phyloP scores from a whole-genome alignment of 345 rosid species.

The Aurinia saxatilis region DNA sequence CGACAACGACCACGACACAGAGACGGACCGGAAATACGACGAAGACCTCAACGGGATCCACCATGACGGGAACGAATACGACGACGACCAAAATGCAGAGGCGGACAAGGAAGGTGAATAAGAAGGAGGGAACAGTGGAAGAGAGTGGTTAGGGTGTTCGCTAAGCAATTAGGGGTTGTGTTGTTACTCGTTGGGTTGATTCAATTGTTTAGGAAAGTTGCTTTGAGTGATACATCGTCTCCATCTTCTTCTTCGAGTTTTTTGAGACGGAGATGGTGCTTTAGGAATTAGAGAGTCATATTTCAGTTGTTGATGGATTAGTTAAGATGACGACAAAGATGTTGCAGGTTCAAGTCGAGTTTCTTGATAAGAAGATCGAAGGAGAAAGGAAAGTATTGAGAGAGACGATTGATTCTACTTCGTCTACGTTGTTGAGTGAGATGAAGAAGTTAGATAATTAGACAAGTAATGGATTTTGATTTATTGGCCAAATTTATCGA shows the following conservation, averaged over 20 bases:
- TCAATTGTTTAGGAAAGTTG: conserved; percentile 54
- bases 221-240: conserved; percentile 21
- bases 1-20: too few relatives aligned
- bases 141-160: conserved; percentile 47
- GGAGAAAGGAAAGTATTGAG: conserved; percentile 44
- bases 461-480: conserved; percentile 34
- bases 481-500: too few relatives aligned
- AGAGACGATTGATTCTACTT: conserved; percentile 41
- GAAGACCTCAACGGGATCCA: too few relatives aligned
- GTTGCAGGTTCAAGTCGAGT: conserved; percentile 88
- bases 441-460: conserved; percentile 45
- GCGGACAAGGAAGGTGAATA: too few relatives aligned
- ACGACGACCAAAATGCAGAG: too few relatives aligned
- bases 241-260: conserved; percentile 10
- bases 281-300: conserved; percentile 62
- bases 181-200: conserved; percentile 53
- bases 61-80: too few relatives aligned
- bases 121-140: too few relatives aligned
- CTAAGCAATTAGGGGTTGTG: conserved; percentile 58
- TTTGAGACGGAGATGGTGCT: conserved; percentile 28
- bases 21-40: too few relatives aligned
- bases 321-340: conserved; percentile 62
- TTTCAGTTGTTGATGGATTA: conserved; percentile 68
- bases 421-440: conserved; percentile 30
- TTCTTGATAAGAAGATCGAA: conserved; percentile 61